phyloP scores from a whole-genome alignment of 1,139 yeast genomes.

The Lodderomyces metapsilosis region DNA sequence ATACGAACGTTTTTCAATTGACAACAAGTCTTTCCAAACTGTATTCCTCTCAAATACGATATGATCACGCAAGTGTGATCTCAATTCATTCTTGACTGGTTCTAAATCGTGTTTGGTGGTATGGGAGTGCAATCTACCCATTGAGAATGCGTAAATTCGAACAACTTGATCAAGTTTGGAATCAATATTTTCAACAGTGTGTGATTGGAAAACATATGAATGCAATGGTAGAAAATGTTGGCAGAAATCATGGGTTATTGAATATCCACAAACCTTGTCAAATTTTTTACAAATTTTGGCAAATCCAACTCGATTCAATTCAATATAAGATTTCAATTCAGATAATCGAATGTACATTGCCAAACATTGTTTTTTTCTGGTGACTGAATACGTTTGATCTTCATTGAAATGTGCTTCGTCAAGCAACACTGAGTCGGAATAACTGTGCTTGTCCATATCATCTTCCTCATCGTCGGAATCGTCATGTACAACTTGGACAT shows the following conservation, averaged over 20 bases:
- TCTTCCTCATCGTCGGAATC: constrained; percentile 40
- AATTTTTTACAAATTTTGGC: constrained; percentile 86
- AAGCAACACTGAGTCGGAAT: constrained; percentile 39
- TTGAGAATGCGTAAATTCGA: constrained; percentile 44
- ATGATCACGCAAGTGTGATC: constrained; percentile 81
- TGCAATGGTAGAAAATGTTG: constrained; percentile 42
- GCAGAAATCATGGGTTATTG: constrained; percentile 54
- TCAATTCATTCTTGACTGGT: constrained; percentile 63
- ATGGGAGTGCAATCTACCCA: constrained; percentile 30
- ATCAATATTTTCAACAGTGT: constrained; percentile 45
- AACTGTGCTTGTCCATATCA: constrained; percentile 37
- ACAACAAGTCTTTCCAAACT: constrained; percentile 94
- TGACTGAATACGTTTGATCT: constrained; percentile 55
- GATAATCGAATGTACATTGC: constrained; percentile 70
- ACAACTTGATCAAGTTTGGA: constrained; percentile 47
- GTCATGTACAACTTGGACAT: constrained; percentile 7
- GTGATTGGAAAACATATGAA: constrained; percentile 44
- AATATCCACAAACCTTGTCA: constrained; percentile 73
- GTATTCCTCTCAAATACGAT: constrained; percentile 96
- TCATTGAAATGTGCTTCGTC: constrained; percentile 48
- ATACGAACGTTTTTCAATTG: constrained; percentile 64
- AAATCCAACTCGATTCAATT: constrained; percentile 84
- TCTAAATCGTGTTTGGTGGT: constrained; percentile 38
- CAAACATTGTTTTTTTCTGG: constrained; percentile 66
- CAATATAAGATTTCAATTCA: constrained; percentile 81